phyloP scores from a whole-genome alignment of 495 filamentous ascomycete species.

The Talaromyces liani region DNA sequence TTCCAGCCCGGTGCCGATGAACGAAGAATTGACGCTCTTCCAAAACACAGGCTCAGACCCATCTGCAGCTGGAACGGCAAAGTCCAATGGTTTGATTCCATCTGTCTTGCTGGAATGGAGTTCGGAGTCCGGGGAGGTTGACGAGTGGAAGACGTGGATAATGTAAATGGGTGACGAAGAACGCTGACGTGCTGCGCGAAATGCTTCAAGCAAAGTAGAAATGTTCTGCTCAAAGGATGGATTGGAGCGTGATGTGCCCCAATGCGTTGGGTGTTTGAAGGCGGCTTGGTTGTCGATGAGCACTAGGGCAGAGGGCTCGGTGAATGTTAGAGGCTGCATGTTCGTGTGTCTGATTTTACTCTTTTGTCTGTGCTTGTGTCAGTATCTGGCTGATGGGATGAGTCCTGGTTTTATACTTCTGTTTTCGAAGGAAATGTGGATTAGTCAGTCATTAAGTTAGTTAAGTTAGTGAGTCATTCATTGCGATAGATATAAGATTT shows the following conservation, averaged over 20 bases:
- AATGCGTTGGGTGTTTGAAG: slow-evolving; percentile 36
- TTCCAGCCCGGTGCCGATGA: slow-evolving; percentile 40
- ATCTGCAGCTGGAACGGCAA: slow-evolving; percentile 28
- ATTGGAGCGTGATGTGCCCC: slow-evolving; percentile 38
- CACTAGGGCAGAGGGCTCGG: slow-evolving; percentile 40
- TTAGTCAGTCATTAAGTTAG: neutral
- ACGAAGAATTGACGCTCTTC: slow-evolving; percentile 42
- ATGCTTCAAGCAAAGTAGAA: slow-evolving; percentile 30
- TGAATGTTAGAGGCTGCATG: slow-evolving; percentile 14
- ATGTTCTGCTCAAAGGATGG: slow-evolving; percentile 39
- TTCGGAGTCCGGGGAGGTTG: slow-evolving; percentile 19
- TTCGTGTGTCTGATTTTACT: neutral
- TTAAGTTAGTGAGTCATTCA: neutral
- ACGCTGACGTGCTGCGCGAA: slow-evolving; percentile 22
- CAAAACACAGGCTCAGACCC: slow-evolving; percentile 35
- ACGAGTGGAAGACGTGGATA: slow-evolving; percentile 42
- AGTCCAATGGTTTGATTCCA: slow-evolving; percentile 28
- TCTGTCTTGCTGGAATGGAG: slow-evolving; percentile 23
- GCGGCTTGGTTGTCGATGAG: slow-evolving; percentile 53
- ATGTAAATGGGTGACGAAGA: slow-evolving; percentile 21
- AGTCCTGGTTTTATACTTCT: neutral
- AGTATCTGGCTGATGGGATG: neutral
- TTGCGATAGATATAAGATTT: neutral
- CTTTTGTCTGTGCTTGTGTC: neutral
- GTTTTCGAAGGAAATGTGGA: neutral